Conservation (phyloP, 2,329 filamentous ascomycete genomes). For the Hypoxylon sp. region DNA sequence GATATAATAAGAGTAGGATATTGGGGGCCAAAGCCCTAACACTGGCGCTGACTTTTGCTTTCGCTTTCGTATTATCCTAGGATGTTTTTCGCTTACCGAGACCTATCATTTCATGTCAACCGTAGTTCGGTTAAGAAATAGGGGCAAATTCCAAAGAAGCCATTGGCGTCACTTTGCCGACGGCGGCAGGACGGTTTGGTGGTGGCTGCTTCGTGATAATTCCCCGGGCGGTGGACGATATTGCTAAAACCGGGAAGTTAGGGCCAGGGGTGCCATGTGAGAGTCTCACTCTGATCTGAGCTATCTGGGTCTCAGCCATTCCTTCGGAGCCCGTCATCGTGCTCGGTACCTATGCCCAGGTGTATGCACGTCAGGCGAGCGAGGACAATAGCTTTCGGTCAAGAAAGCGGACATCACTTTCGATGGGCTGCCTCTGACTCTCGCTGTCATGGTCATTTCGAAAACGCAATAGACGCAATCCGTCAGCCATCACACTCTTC, state of each 20-base stretch:
- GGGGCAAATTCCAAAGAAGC: not conserved
- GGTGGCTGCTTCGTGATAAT: not conserved
- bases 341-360: too few species aligned
- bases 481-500: not conserved
- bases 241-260: not conserved
- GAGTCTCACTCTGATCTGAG: not conserved
- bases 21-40: too few species aligned
- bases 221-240: not conserved
- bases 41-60: not conserved
- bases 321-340: not conserved
- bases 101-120: not conserved
- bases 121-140: not conserved
- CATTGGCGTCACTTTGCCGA: not conserved
- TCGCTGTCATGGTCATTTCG: not conserved
- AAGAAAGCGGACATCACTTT: not conserved
- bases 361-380: not conserved
- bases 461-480: not conserved
- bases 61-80: not conserved
- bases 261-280: constrained; percentile 1
- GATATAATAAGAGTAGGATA: too few species aligned
- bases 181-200: not conserved
- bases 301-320: not conserved
- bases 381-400: not conserved
- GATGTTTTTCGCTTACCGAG: constrained; percentile 5
- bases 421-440: not conserved